Percentiles rank a stretch among this genome's conserved stretches.
Evolutionary conservation across 768 basidiomycete genomes (phyloP).

Genomic region (Tulasnella sp.): DNA sequence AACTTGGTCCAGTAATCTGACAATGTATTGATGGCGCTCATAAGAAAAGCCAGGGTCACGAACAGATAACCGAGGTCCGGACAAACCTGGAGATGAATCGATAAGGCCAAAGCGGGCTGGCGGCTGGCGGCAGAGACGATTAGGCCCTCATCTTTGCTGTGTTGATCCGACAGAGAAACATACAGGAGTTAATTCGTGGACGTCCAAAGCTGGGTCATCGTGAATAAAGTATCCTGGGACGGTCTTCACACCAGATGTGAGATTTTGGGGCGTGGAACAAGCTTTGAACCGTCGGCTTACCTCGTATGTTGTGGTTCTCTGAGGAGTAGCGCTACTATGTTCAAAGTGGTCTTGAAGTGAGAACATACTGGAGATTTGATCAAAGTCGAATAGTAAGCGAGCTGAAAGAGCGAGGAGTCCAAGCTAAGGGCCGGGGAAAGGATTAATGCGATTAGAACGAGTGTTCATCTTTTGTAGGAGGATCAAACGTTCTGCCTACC

Average conservation of each 20-base stretch:
- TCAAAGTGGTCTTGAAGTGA: neutral
- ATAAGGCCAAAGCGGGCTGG: slow-evolving; percentile 57
- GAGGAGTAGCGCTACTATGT: neutral
- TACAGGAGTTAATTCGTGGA: slow-evolving; percentile 36
- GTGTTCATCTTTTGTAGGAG: neutral
- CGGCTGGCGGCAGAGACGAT: slow-evolving; percentile 39
- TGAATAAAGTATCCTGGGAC: slow-evolving; percentile 46
- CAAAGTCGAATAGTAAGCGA: neutral
- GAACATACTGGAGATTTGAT: neutral
- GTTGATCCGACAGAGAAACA: neutral
- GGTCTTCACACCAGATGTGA: slow-evolving; percentile 31
- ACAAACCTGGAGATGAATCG: slow-evolving; percentile 42
- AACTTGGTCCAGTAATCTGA: slow-evolving; percentile 52
- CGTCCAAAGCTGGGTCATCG: slow-evolving; percentile 37
- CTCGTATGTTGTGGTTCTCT: neutral
- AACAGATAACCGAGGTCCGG: too few species aligned
- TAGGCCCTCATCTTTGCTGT: neutral
- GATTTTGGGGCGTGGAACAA: neutral
- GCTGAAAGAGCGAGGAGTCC: neutral
- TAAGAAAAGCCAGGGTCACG: too few species aligned
- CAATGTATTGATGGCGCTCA: slow-evolving; percentile 41
- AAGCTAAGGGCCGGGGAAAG: neutral
- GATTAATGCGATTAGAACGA: neutral
- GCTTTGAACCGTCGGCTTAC: neutral
- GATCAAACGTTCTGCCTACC: neutral